phyloP scores from a whole-genome alignment of 2,329 filamentous ascomycete genomes.

The Dothidotthia symphoricarpi region DNA sequence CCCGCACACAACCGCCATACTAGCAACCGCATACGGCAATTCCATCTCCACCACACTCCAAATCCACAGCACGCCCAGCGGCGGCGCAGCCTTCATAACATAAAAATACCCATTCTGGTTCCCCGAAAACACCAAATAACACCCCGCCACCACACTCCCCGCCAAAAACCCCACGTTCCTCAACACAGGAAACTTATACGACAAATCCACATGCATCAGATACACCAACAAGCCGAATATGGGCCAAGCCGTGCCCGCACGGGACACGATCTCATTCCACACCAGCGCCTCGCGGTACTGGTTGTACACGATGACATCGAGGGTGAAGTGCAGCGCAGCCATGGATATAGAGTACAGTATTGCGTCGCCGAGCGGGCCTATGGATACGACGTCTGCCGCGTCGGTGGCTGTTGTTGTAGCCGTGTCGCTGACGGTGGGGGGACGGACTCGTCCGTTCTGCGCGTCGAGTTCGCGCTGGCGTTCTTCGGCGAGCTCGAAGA shows the following conservation, averaged over 20 bases:
- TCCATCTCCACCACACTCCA: constrained; percentile 90
- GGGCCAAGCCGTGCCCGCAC: constrained; percentile 50
- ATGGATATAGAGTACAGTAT: constrained; percentile 57
- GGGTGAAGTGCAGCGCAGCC: constrained; percentile 70
- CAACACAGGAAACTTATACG: constrained; percentile 46
- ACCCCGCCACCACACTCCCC: constrained; percentile 63
- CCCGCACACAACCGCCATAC: constrained; percentile 50
- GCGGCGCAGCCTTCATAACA: constrained; percentile 89
- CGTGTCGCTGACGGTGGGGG: constrained; percentile 41
- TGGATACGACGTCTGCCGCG: constrained; percentile 36
- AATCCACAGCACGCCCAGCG: constrained; percentile 85
- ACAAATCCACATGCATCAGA: constrained; percentile 43
- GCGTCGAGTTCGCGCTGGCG: constrained; percentile 48
- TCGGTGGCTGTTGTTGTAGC: constrained; percentile 42
- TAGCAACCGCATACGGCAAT: constrained; percentile 62
- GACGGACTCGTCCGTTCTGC: constrained; percentile 48
- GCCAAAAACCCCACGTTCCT: constrained; percentile 61
- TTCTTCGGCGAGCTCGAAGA: constrained; percentile 71
- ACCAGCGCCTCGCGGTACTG: constrained; percentile 70
- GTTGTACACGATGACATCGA: constrained; percentile 75
- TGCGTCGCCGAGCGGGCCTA: constrained; percentile 50
- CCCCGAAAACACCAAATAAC: constrained; percentile 76
- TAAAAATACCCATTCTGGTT: constrained; percentile 80
- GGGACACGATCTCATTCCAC: constrained; percentile 56
- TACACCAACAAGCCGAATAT: constrained; percentile 48